phyloP scores from a whole-genome alignment of 1,284 basidiomycete species.

The Cutaneotrichosporon sp. region DNA sequence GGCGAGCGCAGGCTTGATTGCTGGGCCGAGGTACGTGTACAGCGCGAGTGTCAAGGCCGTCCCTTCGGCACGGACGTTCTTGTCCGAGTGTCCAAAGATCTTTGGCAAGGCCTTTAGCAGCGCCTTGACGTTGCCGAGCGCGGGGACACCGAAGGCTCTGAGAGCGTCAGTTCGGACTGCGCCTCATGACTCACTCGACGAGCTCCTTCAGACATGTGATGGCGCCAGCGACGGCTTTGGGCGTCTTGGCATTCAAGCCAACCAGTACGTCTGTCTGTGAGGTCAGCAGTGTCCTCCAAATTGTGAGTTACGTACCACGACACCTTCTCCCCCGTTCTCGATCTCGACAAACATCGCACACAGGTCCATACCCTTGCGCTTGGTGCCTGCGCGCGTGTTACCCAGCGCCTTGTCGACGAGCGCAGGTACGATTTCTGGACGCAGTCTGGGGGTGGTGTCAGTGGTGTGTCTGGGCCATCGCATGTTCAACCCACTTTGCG shows the following conservation, averaged over 20 bases:
- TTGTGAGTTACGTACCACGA: constrained; percentile 63
- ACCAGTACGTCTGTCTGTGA: constrained; percentile 71
- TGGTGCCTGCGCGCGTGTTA: constrained; percentile 85
- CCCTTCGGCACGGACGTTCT: constrained; percentile 91
- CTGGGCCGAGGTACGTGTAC: constrained; percentile 84
- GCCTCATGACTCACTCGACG: constrained; percentile 51
- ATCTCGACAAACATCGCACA: constrained; percentile 87
- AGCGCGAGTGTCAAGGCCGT: constrained; percentile 67
- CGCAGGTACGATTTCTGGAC: constrained; percentile 76
- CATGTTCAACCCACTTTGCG: constrained; percentile 52
- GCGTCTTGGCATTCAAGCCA: constrained; percentile 86
- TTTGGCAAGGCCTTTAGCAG: constrained; percentile 83
- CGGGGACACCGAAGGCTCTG: constrained; percentile 76
- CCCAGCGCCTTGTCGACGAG: constrained; percentile 95
- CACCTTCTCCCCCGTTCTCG: constrained; percentile 80
- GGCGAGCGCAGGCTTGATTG: constrained; percentile 78
- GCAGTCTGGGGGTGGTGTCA: constrained; percentile 28
- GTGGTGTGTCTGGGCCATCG: too few relatives aligned
- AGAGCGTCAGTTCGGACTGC: background rate
- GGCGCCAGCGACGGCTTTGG: constrained; percentile 82
- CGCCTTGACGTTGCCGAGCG: constrained; percentile 65
- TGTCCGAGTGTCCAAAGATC: constrained; percentile 93
- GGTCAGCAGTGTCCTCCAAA: constrained; percentile 15
- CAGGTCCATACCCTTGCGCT: constrained; percentile 78
- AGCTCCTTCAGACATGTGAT: constrained; percentile 77